These are phyloP conservation scores for Xerocomus spinulosus DNA, from an alignment of 768 basidiomycete genomes.

Conservation along the genomic window DNA sequence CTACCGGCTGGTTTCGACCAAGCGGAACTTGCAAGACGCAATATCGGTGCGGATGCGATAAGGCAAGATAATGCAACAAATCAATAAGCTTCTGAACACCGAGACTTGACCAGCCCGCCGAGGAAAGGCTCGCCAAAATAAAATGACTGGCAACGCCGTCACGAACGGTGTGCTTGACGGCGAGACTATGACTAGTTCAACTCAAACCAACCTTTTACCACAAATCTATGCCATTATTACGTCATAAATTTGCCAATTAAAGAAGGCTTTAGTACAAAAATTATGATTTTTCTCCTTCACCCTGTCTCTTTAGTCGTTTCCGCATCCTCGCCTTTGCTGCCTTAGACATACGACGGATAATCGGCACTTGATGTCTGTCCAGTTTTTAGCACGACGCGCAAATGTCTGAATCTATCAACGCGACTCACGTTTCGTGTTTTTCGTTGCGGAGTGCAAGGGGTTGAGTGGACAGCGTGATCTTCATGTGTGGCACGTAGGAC, in stretches of 20 bases:
- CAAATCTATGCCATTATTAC: slow-evolving; percentile 17
- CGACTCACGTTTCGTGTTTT: slow-evolving; percentile 36
- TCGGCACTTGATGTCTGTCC: slow-evolving; percentile 54
- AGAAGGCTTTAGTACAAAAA: slow-evolving; percentile 15
- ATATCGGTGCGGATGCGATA: slow-evolving; percentile 19
- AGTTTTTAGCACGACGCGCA: slow-evolving; percentile 7
- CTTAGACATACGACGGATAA: slow-evolving; percentile 49
- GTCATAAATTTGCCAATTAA: slow-evolving; percentile 15
- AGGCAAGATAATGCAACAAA: slow-evolving; percentile 21
- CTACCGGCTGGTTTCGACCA: slow-evolving; percentile 24
- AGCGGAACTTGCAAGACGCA: slow-evolving; percentile 17
- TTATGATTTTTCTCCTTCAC: slow-evolving; percentile 1
- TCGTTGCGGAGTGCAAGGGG: slow-evolving; percentile 39
- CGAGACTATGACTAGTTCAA: slow-evolving; percentile 4
- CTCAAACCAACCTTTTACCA: slow-evolving; percentile 9
- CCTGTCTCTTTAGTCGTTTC: slow-evolving; percentile 37
- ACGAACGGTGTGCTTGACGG: neutral
- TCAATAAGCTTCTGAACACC: slow-evolving; percentile 7
- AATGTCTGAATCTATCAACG: neutral
- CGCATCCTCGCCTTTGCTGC: slow-evolving; percentile 53
- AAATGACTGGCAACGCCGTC: slow-evolving; percentile 3
- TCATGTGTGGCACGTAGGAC: slow-evolving; percentile 64
- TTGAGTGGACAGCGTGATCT: slow-evolving; percentile 53
- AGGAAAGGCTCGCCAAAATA: slow-evolving; percentile 10
- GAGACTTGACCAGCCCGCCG: slow-evolving; percentile 11